These are phyloP conservation scores for Potentilla sterilis DNA, from an alignment of 306 rosid species.

Conservation along the genomic window DNA sequence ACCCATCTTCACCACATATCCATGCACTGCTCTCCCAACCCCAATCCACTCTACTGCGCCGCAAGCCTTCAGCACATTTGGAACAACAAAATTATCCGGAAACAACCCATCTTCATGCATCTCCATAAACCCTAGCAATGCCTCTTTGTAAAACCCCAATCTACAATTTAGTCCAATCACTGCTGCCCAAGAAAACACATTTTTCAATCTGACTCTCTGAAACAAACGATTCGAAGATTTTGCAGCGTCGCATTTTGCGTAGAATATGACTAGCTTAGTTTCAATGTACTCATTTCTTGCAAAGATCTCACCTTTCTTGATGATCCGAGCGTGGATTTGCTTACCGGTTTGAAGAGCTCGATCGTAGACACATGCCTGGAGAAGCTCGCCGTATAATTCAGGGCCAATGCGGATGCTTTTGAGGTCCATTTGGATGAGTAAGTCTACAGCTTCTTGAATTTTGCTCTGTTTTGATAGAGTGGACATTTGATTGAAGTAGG, in stretches of 20 bases:
- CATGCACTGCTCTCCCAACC: slow-evolving; percentile 66
- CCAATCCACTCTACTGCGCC: slow-evolving; percentile 50
- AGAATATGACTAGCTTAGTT: slow-evolving; percentile 69
- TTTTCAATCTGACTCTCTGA: slow-evolving; percentile 31
- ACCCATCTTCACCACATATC: slow-evolving; percentile 49
- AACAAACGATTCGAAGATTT: slow-evolving; percentile 47
- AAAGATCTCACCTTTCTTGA: slow-evolving; percentile 47
- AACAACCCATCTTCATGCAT: slow-evolving; percentile 55
- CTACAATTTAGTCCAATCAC: slow-evolving; percentile 63
- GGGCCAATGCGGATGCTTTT: slow-evolving; percentile 33
- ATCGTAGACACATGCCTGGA: slow-evolving; percentile 73
- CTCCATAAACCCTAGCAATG: slow-evolving; percentile 42
- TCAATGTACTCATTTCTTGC: slow-evolving; percentile 47
- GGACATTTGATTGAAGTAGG: slow-evolving; percentile 40
- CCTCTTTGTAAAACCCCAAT: slow-evolving; percentile 43
- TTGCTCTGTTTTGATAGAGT: slow-evolving; percentile 55
- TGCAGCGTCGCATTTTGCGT: slow-evolving; percentile 55
- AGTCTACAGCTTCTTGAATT: slow-evolving; percentile 43
- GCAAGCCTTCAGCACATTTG: slow-evolving; percentile 80
- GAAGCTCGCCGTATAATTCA: slow-evolving; percentile 61
- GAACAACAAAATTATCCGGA: slow-evolving; percentile 75
- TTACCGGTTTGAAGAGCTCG: slow-evolving; percentile 58
- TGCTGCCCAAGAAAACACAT: slow-evolving; percentile 83
- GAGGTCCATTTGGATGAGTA: slow-evolving; percentile 40
- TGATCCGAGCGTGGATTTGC: slow-evolving; percentile 66